Evolutionary conservation across 345 rosid genomes (phyloP).

Genomic region (Raphanus sativus): DNA sequence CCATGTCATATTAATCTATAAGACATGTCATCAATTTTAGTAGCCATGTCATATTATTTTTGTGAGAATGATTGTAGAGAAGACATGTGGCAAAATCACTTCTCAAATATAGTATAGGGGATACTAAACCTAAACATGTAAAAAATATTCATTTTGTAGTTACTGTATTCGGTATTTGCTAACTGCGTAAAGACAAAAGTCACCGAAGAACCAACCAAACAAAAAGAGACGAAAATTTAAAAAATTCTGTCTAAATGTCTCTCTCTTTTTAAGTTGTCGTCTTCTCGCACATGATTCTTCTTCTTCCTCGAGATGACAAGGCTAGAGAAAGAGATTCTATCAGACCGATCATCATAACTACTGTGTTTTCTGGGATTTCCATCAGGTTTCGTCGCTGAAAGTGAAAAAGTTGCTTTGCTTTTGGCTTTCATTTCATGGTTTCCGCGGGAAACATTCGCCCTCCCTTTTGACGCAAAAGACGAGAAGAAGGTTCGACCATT

Average conservation of each 20-base stretch:
- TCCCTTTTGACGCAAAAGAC: conserved; percentile 12
- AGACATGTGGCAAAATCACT: too few species aligned
- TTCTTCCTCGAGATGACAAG: conserved; percentile 18
- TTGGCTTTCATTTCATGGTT: conserved; percentile 3
- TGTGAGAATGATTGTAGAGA: too few species aligned
- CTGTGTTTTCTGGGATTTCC: conserved; percentile 9
- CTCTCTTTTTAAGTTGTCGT: conserved; percentile 29
- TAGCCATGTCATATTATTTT: too few species aligned
- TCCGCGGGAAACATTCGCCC: conserved; percentile 26
- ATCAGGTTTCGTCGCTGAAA: conserved; percentile 14
- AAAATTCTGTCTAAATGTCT: conserved; percentile 5
- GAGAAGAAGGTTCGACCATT: conserved; percentile 19
- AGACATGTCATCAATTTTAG: too few species aligned
- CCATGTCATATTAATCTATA: too few species aligned
- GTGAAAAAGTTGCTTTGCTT: conserved; percentile 13
- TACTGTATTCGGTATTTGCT: background rate
- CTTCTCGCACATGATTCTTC: conserved; percentile 22
- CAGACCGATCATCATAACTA: conserved; percentile 9
- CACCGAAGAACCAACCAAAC: conserved; percentile 13
- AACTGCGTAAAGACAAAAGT: conserved; percentile 18
- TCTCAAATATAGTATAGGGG: too few species aligned
- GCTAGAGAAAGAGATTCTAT: background rate
- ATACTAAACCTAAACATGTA: background rate
- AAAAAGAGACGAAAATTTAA: background rate
- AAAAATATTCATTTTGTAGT: background rate